Evolutionary conservation across 2,329 filamentous ascomycete genomes (phyloP), one percentile per base, ranked within the genome.

Genomic region (Pseudopithomyces chartarum): DNA sequence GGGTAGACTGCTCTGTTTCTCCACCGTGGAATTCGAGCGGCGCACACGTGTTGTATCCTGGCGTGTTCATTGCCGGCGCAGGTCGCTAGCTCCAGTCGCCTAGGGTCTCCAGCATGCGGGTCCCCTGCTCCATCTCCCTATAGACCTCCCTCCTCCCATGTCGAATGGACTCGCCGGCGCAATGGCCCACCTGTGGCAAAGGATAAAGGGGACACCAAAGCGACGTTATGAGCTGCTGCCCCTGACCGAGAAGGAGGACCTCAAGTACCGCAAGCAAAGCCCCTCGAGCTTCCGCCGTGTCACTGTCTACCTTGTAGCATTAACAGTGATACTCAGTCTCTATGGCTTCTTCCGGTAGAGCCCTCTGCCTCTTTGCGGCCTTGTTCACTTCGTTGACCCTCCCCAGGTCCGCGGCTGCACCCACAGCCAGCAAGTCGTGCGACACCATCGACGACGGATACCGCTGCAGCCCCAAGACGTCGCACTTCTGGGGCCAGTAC

Each of bases 401-500:
- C 15, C 38, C 39, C 51, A 74, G 71, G 45, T 54, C 64, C 12
- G 39, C 65, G 13, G 48, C 53, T n/a, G 29, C 52, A 17, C 52
- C 55, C 19, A 56, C 59, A 8, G 29, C 29, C 19, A 61, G 64
- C 52, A 65, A 64, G 44, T 65, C 71, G 12, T 88, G 86, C 75
- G 84, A 85, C 68, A 81, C 79, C 6, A 74, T 84, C 34, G 69
- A 81, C 40, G 61, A 78, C 36, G 88, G 88, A 56, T 90, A 87
- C 73, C 82, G 84, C 60, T 92, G 90, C 74, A 80, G 82, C 46
- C 75, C 83, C 3, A 73, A 83, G 32, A 82, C 88, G 43, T 85
- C 87, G 1, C 89, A 87, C 63, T 83, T 81, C 54, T 96, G 92
- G 91, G 93, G 92, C 54, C 92, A 94, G 73, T 97, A 97, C 74